A percentile compares a stretch with the other conserved stretches of the same genome.
Evolutionary conservation across 1,284 basidiomycete genomes (phyloP).

Genomic region (Pseudozyma hubeiensis): DNA sequence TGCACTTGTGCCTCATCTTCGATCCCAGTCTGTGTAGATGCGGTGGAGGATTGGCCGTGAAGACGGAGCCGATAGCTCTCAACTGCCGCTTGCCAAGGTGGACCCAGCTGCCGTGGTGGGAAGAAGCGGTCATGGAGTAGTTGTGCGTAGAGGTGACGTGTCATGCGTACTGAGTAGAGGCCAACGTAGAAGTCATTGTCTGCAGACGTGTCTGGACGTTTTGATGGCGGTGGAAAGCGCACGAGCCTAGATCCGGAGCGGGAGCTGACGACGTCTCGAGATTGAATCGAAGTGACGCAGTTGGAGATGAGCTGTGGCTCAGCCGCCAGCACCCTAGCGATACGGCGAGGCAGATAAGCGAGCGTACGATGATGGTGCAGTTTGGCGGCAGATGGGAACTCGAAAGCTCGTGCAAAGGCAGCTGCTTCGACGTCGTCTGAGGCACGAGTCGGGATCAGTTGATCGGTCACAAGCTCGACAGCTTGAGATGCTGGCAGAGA

Average conservation of each 20-base stretch:
- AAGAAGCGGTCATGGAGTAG: slow-evolving; percentile 89
- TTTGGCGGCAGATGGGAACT: slow-evolving; percentile 76
- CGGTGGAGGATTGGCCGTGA: neutral
- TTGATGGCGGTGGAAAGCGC: slow-evolving; percentile 81
- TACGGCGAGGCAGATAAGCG: slow-evolving; percentile 81
- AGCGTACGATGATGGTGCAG: slow-evolving; percentile 79
- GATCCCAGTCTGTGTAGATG: slow-evolving; percentile 5
- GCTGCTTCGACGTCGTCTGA: slow-evolving; percentile 36
- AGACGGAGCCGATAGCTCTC: slow-evolving; percentile 48
- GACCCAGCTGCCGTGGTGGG: slow-evolving; percentile 87
- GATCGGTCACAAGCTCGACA: slow-evolving; percentile 72
- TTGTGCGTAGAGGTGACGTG: slow-evolving; percentile 79
- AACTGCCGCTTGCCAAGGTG: slow-evolving; percentile 52
- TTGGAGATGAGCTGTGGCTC: slow-evolving; percentile 81
- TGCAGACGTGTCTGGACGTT: slow-evolving; percentile 65
- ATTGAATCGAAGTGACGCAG: slow-evolving; percentile 70
- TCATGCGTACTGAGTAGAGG: slow-evolving; percentile 44
- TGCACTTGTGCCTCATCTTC: slow-evolving; percentile 32
- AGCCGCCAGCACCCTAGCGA: slow-evolving; percentile 77
- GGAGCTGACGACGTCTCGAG: slow-evolving; percentile 43
- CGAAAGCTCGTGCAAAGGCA: slow-evolving; percentile 40
- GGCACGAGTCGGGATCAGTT: slow-evolving; percentile 74
- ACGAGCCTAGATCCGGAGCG: slow-evolving; percentile 87
- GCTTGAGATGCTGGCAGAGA: slow-evolving; percentile 66
- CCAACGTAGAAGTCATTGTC: slow-evolving; percentile 12